Evolutionary conservation across 352 stramenopile species (phyloP), one percentile per base, ranked within the genome.

Genomic region (Pythium pectinolyticum): DNA sequence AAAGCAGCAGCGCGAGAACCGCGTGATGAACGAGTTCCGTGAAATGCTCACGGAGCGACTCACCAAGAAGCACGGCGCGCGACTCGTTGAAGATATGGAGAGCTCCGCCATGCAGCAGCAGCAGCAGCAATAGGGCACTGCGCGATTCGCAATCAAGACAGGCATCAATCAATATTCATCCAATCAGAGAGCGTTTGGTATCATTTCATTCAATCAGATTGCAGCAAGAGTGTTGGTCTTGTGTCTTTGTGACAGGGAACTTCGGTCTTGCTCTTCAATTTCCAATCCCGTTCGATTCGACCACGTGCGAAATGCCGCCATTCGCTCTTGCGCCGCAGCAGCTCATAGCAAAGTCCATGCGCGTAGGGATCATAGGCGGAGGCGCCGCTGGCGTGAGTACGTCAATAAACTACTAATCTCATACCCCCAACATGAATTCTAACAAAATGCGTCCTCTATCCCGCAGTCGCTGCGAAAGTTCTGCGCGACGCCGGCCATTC

Each of bases 1-100:
- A 76, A 98, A 99, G 73, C 95, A 99, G 73, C 96, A 99, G 81
- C 97, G 97, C 61, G 97, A 99, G 70, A 97, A 97, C 64, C 83
- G 89, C n/a, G 85, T 99, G 62, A 91, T 99, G 90, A 92, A 94
- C 75, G 95, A 99, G 74, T 99, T 99, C 73, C 89, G 97, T 63
- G 83, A 95, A 43, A 98, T 97, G 86, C 76, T 98, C 56, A 92
- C 83, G 24, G 82, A 91, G 46, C 71, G 86, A 1, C 77, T 95
- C 20, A 95, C 86, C 41, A 94, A 95, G 75, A 95, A 95, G 61
- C 86, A 95, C 71, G 86, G 86, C 51, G 77, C 86, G 64, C 78
- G 85, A 5, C 80, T 95, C 52, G 84, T 95, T 32, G 84, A 95
- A 64, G 85, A 94, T 66, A 92, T 92, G 82, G 82, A 90, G 59